Conservation (phyloP, 164 flowering plant species). For the Piper longum region DNA sequence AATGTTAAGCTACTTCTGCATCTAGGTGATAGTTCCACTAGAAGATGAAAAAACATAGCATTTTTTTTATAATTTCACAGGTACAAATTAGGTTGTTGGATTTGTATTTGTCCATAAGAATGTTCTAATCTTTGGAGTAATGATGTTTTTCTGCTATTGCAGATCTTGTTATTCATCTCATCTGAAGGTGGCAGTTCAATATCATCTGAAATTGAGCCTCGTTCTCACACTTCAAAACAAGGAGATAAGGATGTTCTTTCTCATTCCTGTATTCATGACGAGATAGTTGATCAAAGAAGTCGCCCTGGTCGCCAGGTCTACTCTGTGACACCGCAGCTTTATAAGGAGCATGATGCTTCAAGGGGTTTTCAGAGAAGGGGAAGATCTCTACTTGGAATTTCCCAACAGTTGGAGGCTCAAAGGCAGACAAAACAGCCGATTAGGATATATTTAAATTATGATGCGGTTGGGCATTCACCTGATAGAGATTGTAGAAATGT, state of each 20-base stretch:
- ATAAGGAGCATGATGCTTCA: constrained; percentile 28
- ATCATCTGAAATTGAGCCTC: constrained; percentile 16
- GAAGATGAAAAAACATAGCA: no score
- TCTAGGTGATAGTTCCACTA: no score
- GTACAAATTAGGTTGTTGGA: not conserved
- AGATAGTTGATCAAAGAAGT: constrained; percentile 74
- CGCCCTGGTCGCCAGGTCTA: constrained; percentile 77
- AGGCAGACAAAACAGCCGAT: constrained; percentile 57
- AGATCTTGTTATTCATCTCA: constrained; percentile 12
- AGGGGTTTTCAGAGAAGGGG: constrained; percentile 36
- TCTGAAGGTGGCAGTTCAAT: constrained; percentile 25
- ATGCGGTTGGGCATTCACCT: constrained; percentile 94
- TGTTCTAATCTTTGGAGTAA: constrained; percentile 6
- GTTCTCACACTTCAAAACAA: constrained; percentile 11
- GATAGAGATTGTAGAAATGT: constrained; percentile 86
- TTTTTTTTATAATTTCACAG: no score
- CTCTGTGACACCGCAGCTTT: constrained; percentile 84
- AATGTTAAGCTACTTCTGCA: no score
- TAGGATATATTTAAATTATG: constrained; percentile 90
- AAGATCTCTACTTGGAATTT: constrained; percentile 52
- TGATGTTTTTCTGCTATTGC: constrained; percentile 28
- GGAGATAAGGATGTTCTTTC: constrained; percentile 30
- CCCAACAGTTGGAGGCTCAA: constrained; percentile 14
- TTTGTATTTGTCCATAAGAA: not conserved
- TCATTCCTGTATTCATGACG: constrained; percentile 98